phyloP scores from a whole-genome alignment of 2,329 filamentous ascomycete species.

The Exophiala sideris region DNA sequence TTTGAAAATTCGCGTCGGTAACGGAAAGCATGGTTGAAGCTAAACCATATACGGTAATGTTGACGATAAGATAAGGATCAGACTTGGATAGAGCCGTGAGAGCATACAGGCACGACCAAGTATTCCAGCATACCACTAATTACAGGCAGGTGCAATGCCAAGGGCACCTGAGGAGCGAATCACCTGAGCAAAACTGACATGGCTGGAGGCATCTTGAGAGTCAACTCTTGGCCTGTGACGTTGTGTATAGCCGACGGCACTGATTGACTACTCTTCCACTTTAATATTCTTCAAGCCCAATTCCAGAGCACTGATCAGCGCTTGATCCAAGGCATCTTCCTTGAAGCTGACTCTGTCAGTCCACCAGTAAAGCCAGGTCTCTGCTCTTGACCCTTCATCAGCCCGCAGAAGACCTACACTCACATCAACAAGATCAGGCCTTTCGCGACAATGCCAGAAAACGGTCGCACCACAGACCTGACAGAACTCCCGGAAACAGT shows the following conservation, averaged over 20 bases:
- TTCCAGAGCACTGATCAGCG: conserved; percentile 26
- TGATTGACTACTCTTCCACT: not conserved
- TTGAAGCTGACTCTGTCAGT: conserved; percentile 56
- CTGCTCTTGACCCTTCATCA: conserved; percentile 52
- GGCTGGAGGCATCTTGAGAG: no score
- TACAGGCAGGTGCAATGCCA: no score
- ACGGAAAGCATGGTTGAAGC: no score
- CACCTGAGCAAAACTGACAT: no score
- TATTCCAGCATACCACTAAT: no score
- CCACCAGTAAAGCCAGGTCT: conserved; percentile 62
- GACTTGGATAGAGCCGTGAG: no score
- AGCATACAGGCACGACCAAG: no score
- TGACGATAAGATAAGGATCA: no score
- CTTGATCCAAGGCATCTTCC: conserved; percentile 48
- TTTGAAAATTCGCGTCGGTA: no score
- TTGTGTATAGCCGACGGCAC: not conserved
- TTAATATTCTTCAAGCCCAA: conserved; percentile 13
- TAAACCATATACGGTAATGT: no score
- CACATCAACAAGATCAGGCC: conserved; percentile 60
- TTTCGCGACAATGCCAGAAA: conserved; percentile 57
- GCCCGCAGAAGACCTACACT: conserved; percentile 58
- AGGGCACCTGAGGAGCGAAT: no score
- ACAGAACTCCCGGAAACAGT: conserved; percentile 61
- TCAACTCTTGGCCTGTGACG: no score
- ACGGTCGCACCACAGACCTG: conserved; percentile 59